Evolutionary conservation across 352 stramenopile genomes (phyloP), one percentile per base, ranked within the genome.

Genomic region (Globisporangium canariense): DNA sequence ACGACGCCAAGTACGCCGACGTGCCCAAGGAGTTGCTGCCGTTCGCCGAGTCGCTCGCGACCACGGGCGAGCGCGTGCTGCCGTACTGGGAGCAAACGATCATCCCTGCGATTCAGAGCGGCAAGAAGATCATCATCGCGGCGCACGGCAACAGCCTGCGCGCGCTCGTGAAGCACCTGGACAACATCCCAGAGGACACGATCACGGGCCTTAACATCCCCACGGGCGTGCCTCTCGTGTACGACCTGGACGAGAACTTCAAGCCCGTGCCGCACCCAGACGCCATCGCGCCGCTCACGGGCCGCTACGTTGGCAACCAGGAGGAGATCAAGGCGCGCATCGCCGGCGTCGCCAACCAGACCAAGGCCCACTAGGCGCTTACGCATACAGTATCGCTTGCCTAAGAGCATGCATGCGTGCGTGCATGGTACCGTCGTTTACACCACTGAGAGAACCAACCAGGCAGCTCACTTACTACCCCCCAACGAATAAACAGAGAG

Each of bases 181-280:
- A 99, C 76, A 86, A 93, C 71, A 99, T 99, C 75, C 83, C 88
- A 20, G 92, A 98, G 70, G 93, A 98, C 71, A 89, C 90, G 16
- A 99, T 99, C 86, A 92, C 88, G 56, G 94, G 96, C 38, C 85
- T 99, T 52, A 99, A 99, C 85, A 99, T 99, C 73, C 96, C 92
- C 22, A 98, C 96, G 16, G 97, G 93, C 40, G 90, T 97, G 51
- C 97, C 97, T 30, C 83, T 99, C 36, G 89, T 99, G 66, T 99
- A 98, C 84, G 92, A 99, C 74, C 70, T 99, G 65, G 97, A 99
- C 79, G 96, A 99, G 64, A 93, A 99, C 82, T 82, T 99, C 67
- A 97, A 98, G 67, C 88, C 93, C 1, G 93, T 99, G 69, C 84
- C 83, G 32, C 91, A 98, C 76, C 73, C 86, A 41, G 90, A 98